Percentiles rank a stretch among this genome's conserved stretches.
These are phyloP conservation scores for Eutrema salsugineum DNA, from an alignment of 441 rosid species.

Conservation along the genomic window DNA sequence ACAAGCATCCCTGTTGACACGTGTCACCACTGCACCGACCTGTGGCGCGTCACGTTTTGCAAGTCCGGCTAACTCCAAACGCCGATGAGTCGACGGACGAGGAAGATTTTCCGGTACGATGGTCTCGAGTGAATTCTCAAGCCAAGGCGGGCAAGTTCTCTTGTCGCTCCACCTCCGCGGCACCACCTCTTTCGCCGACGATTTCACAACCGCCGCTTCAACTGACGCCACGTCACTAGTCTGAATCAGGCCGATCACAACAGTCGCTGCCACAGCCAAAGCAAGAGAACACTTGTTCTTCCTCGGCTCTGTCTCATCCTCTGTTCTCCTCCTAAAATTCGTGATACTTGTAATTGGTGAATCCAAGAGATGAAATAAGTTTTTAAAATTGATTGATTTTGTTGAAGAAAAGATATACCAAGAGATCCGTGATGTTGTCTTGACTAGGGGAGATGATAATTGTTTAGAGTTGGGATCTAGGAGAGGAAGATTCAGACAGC, in stretches of 20 bases:
- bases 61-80: constrained; percentile 38
- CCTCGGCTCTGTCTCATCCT: constrained; percentile 8
- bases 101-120: constrained; percentile 81
- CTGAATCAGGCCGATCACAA: background rate
- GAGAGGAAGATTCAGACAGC: constrained; percentile 42
- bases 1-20: constrained; percentile 24
- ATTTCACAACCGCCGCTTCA: constrained; percentile 23
- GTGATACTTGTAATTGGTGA: background rate
- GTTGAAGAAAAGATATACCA: constrained; percentile 17
- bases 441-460: constrained; percentile 1
- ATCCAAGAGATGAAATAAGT: background rate
- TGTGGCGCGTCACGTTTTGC: constrained; percentile 22
- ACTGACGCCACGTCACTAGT: constrained; percentile 5
- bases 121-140: constrained; percentile 49
- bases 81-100: constrained; percentile 43
- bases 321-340: constrained; percentile 12
- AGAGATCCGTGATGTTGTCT: background rate
- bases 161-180: constrained; percentile 62
- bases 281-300: constrained; percentile 3
- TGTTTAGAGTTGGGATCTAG: constrained; percentile 8
- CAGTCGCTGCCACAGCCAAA: background rate
- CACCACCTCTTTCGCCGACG: constrained; percentile 19
- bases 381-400: background rate
- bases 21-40: background rate
- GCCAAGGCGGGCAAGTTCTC: constrained; percentile 63